phyloP scores from a whole-genome alignment of 306 rosid genomes.

The Castanea sativa region DNA sequence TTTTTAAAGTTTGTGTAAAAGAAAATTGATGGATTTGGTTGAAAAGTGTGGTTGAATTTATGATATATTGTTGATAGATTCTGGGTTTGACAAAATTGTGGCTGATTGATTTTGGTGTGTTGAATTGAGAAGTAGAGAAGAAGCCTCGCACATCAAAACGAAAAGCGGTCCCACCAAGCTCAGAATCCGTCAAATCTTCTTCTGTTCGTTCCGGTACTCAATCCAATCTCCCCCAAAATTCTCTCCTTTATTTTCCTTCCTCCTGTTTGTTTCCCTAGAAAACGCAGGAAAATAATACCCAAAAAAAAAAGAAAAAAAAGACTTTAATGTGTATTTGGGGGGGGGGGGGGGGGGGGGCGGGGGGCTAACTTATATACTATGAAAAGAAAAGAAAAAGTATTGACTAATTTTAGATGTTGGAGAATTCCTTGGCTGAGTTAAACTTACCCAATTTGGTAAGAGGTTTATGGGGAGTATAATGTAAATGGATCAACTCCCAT shows the following conservation, averaged over 20 bases:
- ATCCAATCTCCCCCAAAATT: conserved; percentile 3
- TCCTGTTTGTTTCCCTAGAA: conserved; percentile 29
- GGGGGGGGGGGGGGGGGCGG: background rate
- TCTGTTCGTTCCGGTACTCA: conserved; percentile 48
- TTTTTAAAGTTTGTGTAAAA: too few relatives aligned
- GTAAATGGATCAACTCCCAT: background rate
- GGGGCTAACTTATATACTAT: background rate
- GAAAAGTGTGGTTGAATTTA: too few relatives aligned
- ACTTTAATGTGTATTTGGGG: background rate
- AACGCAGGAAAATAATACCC: background rate
- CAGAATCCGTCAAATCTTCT: conserved; percentile 29
- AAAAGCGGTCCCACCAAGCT: conserved; percentile 44
- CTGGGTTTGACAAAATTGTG: background rate
- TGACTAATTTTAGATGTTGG: too few relatives aligned
- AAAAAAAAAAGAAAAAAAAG: background rate
- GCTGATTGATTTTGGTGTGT: background rate
- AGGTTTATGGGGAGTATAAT: background rate
- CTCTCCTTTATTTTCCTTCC: background rate
- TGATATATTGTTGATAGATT: too few relatives aligned
- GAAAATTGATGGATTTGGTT: too few relatives aligned
- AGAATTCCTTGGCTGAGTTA: too few relatives aligned
- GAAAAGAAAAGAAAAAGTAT: background rate
- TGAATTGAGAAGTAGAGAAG: too few relatives aligned
- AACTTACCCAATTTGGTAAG: background rate
- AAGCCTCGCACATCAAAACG: conserved; percentile 60